A percentile compares a stretch with the other conserved stretches of the same genome.
Evolutionary conservation across 306 rosid genomes (phyloP).

Genomic region (Dalbergia oliveri): DNA sequence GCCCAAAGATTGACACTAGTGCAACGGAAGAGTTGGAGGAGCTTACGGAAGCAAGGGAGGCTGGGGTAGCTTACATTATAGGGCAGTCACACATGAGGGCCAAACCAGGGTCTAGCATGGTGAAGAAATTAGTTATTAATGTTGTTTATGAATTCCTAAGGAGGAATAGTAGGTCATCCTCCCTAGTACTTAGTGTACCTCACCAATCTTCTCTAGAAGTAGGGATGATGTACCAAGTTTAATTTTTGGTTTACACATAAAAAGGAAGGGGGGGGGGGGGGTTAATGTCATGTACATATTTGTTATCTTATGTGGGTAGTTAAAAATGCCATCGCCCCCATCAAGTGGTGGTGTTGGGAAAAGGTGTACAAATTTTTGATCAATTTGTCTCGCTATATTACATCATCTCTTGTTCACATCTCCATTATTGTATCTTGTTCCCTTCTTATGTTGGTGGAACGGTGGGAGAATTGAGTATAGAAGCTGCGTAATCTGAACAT

Average conservation of each 20-base stretch:
- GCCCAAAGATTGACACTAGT: conserved; percentile 63
- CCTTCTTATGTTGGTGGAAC: neutral
- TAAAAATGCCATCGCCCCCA: conserved; percentile 4
- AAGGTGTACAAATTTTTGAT: conserved; percentile 43
- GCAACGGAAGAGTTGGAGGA: conserved; percentile 72
- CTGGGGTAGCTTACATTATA: conserved; percentile 82
- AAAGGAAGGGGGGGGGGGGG: too few species aligned
- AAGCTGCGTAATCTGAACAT: too few species aligned
- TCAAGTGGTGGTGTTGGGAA: neutral
- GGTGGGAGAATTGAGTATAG: too few species aligned
- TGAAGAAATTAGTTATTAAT: conserved; percentile 72
- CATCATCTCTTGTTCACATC: conserved; percentile 10
- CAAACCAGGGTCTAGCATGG: conserved; percentile 74
- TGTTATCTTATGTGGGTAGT: conserved; percentile 41
- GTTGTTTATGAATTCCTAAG: conserved; percentile 86
- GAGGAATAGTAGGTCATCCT: conserved; percentile 75
- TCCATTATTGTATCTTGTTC: neutral
- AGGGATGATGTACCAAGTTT: conserved; percentile 88
- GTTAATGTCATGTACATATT: conserved; percentile 55
- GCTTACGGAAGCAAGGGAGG: conserved; percentile 85
- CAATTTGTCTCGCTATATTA: conserved; percentile 15
- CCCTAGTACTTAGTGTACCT: conserved; percentile 65
- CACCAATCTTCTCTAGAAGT: conserved; percentile 87
- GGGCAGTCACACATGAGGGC: conserved; percentile 87
- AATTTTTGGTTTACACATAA: conserved; percentile 38